These are phyloP conservation scores for Cladophialophora immunda DNA, from an alignment of 2,329 filamentous ascomycete genomes.

Conservation along the genomic window DNA sequence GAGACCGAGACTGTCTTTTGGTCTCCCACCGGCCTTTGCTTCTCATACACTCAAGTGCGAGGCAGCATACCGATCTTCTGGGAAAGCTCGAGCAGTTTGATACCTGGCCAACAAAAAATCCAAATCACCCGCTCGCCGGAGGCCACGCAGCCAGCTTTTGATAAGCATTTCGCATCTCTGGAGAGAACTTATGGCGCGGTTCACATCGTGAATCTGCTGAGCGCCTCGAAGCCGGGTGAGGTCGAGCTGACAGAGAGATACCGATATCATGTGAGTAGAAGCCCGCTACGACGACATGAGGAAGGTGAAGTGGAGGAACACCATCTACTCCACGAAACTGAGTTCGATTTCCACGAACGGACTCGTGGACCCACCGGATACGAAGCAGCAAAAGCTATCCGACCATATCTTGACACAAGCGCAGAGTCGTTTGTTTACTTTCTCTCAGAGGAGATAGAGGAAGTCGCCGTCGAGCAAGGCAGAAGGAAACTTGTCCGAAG, in stretches of 20 bases:
- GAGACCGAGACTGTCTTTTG: conserved; percentile 95
- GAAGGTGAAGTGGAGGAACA: conserved; percentile 67
- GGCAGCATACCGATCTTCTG: conserved; percentile 96
- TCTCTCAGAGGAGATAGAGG: conserved; percentile 75
- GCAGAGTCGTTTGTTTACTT: conserved; percentile 93
- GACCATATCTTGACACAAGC: conserved; percentile 77
- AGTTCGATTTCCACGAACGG: conserved; percentile 97
- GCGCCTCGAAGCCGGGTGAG: conserved; percentile 85
- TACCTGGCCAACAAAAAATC: conserved; percentile 95
- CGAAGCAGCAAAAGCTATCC: conserved; percentile 87
- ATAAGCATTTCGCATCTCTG: conserved; percentile 91
- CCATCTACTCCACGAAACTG: conserved; percentile 78
- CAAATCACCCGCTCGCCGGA: conserved; percentile 86
- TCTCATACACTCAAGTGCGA: conserved; percentile 92
- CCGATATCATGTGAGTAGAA: conserved; percentile 77
- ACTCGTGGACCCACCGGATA: conserved; percentile 87
- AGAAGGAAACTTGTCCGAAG: conserved; percentile 51
- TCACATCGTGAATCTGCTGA: conserved; percentile 94
- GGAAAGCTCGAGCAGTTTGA: conserved; percentile 88
- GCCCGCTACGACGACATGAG: conserved; percentile 69
- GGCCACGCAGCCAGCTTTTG: conserved; percentile 91
- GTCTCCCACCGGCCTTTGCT: conserved; percentile 78
- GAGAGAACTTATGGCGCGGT: conserved; percentile 87
- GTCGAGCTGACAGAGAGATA: conserved; percentile 83
- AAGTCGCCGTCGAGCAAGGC: conserved; percentile 50